phyloP scores from a whole-genome alignment of 768 basidiomycete species.

The Tremella mesenterica region DNA sequence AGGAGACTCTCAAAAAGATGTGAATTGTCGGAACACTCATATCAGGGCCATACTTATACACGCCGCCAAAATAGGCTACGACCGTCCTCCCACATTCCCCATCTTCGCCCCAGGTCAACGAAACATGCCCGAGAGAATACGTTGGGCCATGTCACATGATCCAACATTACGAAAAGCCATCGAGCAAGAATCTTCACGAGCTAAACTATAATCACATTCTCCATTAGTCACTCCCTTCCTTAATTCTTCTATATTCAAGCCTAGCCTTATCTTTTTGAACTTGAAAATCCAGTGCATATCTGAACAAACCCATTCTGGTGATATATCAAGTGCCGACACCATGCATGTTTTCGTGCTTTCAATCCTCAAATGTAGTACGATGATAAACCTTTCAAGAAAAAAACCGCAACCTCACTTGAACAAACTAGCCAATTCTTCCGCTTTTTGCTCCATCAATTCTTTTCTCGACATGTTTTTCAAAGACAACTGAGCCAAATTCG shows the following conservation, averaged over 20 bases:
- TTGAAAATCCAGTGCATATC: too few species aligned
- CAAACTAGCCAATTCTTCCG: constrained; percentile 35
- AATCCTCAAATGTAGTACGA: too few species aligned
- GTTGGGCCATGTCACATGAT: constrained; percentile 43
- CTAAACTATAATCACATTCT: too few species aligned
- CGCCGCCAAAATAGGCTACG: constrained; percentile 52
- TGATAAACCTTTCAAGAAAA: too few species aligned
- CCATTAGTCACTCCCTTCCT: too few species aligned
- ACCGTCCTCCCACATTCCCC: constrained; percentile 49
- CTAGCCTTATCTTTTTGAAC: too few species aligned
- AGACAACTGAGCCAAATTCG: constrained; percentile 86
- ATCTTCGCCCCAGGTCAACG: constrained; percentile 49
- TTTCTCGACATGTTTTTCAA: constrained; percentile 79
- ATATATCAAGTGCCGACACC: too few species aligned
- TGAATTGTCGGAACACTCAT: background rate
- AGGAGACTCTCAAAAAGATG: background rate
- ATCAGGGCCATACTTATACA: constrained; percentile 52
- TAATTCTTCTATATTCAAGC: too few species aligned
- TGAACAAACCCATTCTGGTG: too few species aligned
- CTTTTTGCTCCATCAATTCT: constrained; percentile 73
- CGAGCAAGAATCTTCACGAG: too few species aligned
- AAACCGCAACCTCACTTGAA: too few species aligned
- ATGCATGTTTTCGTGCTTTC: too few species aligned
- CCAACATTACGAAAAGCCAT: background rate
- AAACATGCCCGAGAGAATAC: constrained; percentile 48